phyloP scores from a whole-genome alignment of 192 early-diverging fungal species.

The Coemansia sp. region DNA sequence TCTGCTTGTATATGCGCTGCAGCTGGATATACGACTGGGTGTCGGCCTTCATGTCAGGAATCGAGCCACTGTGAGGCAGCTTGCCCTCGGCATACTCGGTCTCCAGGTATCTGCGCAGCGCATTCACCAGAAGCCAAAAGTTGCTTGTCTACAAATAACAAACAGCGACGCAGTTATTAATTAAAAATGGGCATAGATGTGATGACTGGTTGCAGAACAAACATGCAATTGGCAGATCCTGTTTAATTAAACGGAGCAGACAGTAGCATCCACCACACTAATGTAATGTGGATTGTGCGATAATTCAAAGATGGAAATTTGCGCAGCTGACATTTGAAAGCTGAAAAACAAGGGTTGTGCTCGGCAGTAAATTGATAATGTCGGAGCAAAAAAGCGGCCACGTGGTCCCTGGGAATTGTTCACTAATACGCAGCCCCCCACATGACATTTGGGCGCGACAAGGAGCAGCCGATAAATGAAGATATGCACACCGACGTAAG shows the following conservation, averaged over 20 bases:
- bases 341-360: neutral
- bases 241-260: conserved; percentile 8
- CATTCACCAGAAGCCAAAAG: conserved; percentile 87
- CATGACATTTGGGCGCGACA: neutral
- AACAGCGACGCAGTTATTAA: conserved; percentile 8
- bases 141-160: conserved; percentile 27
- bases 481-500: neutral
- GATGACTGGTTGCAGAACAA: too few relatives aligned
- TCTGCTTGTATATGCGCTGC: conserved; percentile 82
- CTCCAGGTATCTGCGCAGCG: conserved; percentile 73
- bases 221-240: neutral
- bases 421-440: neutral
- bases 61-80: conserved; percentile 79
- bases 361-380: conserved; percentile 9
- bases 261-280: conserved; percentile 1
- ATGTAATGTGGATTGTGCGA: neutral
- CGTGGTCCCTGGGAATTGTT: conserved; percentile 8
- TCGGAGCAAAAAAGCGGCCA: neutral
- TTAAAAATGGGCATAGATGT: conserved; percentile 3
- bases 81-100: conserved; percentile 63
- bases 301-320: neutral
- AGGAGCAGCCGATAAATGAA: neutral
- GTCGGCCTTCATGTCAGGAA: conserved; percentile 98
- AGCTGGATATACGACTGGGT: conserved; percentile 81
- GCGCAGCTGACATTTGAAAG: conserved; percentile 2